Evolutionary conservation across 306 rosid genomes (phyloP).

Genomic region (Prunus campanulata): DNA sequence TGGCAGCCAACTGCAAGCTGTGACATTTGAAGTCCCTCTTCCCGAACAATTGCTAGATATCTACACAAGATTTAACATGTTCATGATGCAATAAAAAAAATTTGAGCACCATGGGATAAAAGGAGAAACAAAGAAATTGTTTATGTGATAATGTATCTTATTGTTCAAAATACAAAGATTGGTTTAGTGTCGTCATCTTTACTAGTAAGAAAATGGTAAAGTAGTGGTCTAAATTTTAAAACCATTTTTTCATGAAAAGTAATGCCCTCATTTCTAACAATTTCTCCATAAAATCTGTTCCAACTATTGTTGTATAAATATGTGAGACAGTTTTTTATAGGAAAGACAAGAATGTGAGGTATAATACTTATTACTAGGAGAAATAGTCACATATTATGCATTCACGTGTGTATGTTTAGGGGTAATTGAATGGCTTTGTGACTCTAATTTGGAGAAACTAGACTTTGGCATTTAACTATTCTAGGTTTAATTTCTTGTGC

Average conservation of each 20-base stretch:
- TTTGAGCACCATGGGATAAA: background rate
- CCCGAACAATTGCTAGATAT: conserved; percentile 59
- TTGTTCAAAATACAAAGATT: background rate
- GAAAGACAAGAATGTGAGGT: background rate
- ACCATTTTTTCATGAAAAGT: background rate
- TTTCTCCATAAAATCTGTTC: too few species aligned
- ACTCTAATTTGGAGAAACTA: background rate
- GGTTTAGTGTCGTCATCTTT: background rate
- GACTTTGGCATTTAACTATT: background rate
- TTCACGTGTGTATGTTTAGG: background rate
- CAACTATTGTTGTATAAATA: too few species aligned
- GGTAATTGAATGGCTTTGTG: background rate
- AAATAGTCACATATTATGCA: background rate
- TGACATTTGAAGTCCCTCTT: conserved; percentile 82
- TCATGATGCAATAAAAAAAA: background rate
- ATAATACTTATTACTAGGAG: too few species aligned
- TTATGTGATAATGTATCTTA: background rate
- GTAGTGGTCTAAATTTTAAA: background rate
- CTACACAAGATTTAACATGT: conserved; percentile 34
- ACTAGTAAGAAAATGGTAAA: background rate
- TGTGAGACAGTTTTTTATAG: too few species aligned
- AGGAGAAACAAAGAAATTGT: background rate
- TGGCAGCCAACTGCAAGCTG: conserved; percentile 75
- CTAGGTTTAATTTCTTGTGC: background rate
- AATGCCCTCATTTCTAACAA: background rate